Evolutionary conservation across 441 rosid species (phyloP).

Genomic region (Cnidoscolus chayamansa): DNA sequence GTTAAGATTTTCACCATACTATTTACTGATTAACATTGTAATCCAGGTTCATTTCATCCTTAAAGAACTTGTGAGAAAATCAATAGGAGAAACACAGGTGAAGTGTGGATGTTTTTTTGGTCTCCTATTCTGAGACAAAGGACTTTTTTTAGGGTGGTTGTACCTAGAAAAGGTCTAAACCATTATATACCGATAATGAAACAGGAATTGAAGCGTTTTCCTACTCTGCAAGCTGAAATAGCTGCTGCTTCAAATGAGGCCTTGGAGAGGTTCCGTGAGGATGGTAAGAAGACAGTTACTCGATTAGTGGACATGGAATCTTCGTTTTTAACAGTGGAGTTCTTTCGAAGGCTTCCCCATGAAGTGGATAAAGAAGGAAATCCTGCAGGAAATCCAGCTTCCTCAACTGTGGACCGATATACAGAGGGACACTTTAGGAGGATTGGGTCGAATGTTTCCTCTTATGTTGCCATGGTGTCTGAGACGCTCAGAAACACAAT

Average conservation of each 20-base stretch:
- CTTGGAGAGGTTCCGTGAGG: slow-evolving; percentile 71
- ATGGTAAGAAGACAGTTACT: slow-evolving; percentile 60
- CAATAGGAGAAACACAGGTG: slow-evolving; percentile 79
- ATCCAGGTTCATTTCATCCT: slow-evolving; percentile 69
- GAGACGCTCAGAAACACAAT: slow-evolving; percentile 67
- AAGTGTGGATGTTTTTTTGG: not conserved
- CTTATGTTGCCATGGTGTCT: slow-evolving; percentile 70
- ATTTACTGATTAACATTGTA: slow-evolving; percentile 14
- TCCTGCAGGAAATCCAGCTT: slow-evolving; percentile 32
- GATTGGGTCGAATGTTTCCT: slow-evolving; percentile 75
- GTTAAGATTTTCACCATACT: not conserved
- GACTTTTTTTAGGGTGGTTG: not conserved
- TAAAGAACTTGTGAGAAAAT: slow-evolving; percentile 79
- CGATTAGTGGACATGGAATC: slow-evolving; percentile 89
- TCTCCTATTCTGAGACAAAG: not conserved
- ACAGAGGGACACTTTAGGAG: slow-evolving; percentile 69
- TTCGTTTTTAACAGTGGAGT: slow-evolving; percentile 76
- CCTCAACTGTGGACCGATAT: slow-evolving; percentile 46
- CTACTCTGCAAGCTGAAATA: slow-evolving; percentile 66
- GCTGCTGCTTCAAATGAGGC: slow-evolving; percentile 65
- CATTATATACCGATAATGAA: not conserved
- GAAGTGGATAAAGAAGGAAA: slow-evolving; percentile 54
- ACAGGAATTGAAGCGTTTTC: slow-evolving; percentile 79
- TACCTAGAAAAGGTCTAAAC: not conserved
- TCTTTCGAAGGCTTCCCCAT: slow-evolving; percentile 81